phyloP scores from a whole-genome alignment of 176 grass and related monocot genomes.

The Cenchrus americanus region DNA sequence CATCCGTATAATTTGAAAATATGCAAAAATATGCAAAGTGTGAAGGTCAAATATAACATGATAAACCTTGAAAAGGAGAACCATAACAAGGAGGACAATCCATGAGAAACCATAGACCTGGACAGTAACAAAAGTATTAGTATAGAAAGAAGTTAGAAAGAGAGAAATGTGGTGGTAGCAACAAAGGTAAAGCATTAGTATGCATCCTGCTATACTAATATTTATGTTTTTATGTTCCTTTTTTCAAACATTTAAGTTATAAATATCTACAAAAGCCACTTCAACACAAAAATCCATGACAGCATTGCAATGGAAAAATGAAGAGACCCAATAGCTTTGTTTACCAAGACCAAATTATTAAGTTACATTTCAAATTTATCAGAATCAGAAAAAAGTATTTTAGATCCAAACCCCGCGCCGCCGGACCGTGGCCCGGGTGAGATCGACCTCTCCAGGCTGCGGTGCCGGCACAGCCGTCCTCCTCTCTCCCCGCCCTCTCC shows the following conservation, averaged over 20 bases:
- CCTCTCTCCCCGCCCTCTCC: too few relatives aligned
- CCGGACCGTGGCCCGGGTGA: too few relatives aligned
- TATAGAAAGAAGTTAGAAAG: not conserved
- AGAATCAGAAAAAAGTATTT: slow-evolving; percentile 5
- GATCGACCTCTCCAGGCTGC: too few relatives aligned
- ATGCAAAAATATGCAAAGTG: not conserved
- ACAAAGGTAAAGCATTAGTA: not conserved
- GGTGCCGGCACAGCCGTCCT: too few relatives aligned
- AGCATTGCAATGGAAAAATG: not conserved
- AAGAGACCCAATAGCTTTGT: not conserved
- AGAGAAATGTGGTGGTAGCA: not conserved
- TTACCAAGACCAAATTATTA: not conserved
- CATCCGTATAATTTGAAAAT: slow-evolving; percentile 3
- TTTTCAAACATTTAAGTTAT: not conserved
- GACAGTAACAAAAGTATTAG: slow-evolving; percentile 35
- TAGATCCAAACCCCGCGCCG: not conserved
- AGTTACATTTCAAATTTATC: slow-evolving; percentile 6
- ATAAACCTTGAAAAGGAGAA: slow-evolving; percentile 86
- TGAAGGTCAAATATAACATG: not conserved
- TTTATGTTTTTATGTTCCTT: not conserved
- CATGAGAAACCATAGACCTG: slow-evolving; percentile 98
- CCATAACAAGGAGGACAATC: slow-evolving; percentile 76
- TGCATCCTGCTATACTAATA: not conserved
- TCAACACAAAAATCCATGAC: slow-evolving; percentile 24
- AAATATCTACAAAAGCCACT: slow-evolving; percentile 19